A percentile compares a stretch with the other conserved stretches of the same genome.
These are phyloP conservation scores for Mimosa pudica DNA, from an alignment of 306 rosid genomes.

Conservation along the genomic window DNA sequence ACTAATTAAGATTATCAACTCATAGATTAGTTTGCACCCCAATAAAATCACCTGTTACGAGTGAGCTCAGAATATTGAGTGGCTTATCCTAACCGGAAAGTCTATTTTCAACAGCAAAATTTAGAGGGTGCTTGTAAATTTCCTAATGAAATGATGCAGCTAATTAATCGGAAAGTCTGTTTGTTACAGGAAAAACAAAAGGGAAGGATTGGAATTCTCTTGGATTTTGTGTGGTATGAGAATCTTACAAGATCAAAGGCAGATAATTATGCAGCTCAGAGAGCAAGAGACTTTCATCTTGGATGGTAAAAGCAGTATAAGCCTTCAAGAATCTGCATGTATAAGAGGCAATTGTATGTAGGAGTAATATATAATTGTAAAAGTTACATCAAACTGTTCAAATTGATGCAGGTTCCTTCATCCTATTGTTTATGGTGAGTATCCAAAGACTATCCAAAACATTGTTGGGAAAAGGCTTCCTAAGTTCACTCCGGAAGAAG, in stretches of 20 bases:
- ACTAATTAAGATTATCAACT: background rate
- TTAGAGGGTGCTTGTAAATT: background rate
- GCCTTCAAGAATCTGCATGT: background rate
- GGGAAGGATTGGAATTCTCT: constrained; percentile 79
- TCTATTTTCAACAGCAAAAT: background rate
- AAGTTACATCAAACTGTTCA: background rate
- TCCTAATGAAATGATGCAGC: constrained; percentile 23
- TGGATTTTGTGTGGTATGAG: constrained; percentile 94
- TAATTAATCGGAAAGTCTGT: too few relatives aligned
- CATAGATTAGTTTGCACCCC: too few relatives aligned
- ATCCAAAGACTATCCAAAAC: constrained; percentile 75
- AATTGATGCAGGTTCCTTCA: constrained; percentile 73
- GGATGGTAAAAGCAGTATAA: constrained; percentile 76
- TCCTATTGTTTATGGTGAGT: constrained; percentile 88
- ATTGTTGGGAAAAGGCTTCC: constrained; percentile 88
- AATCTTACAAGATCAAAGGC: constrained; percentile 89
- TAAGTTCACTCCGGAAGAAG: constrained; percentile 76
- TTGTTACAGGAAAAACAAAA: constrained; percentile 64
- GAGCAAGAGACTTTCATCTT: constrained; percentile 91
- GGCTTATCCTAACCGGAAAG: too few relatives aligned
- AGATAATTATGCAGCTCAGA: constrained; percentile 85
- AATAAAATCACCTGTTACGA: too few relatives aligned
- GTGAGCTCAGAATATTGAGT: too few relatives aligned
- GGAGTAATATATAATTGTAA: background rate
- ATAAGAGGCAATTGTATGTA: background rate